Evolutionary conservation across 352 stramenopile species (phyloP), one percentile per base, ranked within the genome.

Genomic region (Globisporangium camurandrum): DNA sequence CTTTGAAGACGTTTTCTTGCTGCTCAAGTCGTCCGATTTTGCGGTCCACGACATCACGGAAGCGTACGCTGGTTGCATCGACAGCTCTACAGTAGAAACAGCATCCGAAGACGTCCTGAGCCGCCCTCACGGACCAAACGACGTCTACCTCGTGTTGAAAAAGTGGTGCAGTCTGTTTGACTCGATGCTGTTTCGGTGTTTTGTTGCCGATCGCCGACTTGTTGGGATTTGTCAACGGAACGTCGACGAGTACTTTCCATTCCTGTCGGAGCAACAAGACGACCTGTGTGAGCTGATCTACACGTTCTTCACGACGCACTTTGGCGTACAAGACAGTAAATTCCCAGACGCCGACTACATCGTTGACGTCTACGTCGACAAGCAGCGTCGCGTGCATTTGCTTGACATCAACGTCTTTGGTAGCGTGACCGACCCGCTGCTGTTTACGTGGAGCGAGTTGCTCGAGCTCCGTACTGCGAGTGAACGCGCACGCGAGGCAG

Each of bases 381-480:
- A 95, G 61, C 75, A 93, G 40, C 69, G 88, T 56, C 74, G 85
- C 34, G 85, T 96, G 24, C 97, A 88, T 61, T 63, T 98, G 17
- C 43, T 98, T 20, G 94, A 98, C 71, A 94, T 98, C 52, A 98
- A 98, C 68, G 83, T 97, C 12, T 98, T 95, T 71, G 83, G 84
- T 16, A 61, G 30, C 16, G 74, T 93, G n/a, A 98, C 94, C 0
- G 90, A 98, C 62, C 64, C 85, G 27, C 71, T 98, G n/a, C 59
- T 98, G 24, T 98, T 97, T 64, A 75, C 82, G 20, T 98, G 91
- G 90, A 61, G 82, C 7, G 91, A 98, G 56, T 54, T 92, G 22
- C 36, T 85, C 40, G 57, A 68, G 28, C 59, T 67, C 31, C 56
- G 57, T 10, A 56, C 62, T 2, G 54, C 56, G 4, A 31, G 49